These are phyloP conservation scores for Butyriboletus regius DNA, from an alignment of 1,284 basidiomycete genomes.

Conservation along the genomic window DNA sequence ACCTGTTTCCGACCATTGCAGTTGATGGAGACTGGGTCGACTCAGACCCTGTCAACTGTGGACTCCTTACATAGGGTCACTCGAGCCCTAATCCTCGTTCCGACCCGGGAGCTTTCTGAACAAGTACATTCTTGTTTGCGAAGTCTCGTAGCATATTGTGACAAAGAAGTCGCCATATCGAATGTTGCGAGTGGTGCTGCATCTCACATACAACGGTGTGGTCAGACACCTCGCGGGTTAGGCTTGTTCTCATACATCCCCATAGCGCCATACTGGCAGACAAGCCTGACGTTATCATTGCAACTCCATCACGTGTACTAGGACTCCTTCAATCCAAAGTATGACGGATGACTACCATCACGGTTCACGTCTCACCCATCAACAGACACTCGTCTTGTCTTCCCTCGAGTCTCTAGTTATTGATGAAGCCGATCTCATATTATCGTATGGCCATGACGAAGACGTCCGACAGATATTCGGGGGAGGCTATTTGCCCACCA, in stretches of 20 bases:
- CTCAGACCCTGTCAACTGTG: conserved; percentile 33
- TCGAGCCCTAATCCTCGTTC: conserved; percentile 81
- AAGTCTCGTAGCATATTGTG: conserved; percentile 65
- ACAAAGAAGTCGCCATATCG: conserved; percentile 64
- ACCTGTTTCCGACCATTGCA: background rate
- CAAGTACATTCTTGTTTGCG: conserved; percentile 76
- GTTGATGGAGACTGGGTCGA: background rate
- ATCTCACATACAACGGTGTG: conserved; percentile 70
- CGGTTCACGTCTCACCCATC: conserved; percentile 1
- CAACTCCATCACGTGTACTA: conserved; percentile 83
- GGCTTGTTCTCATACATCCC: conserved; percentile 1
- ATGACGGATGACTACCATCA: background rate
- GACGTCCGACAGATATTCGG: conserved; percentile 81
- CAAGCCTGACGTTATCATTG: conserved; percentile 84
- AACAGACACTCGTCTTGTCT: conserved; percentile 53
- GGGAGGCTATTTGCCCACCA: conserved; percentile 71
- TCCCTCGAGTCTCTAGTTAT: conserved; percentile 83
- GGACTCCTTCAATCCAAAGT: conserved; percentile 75
- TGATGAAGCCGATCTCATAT: conserved; percentile 95
- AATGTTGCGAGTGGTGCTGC: conserved; percentile 77
- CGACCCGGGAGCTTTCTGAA: conserved; percentile 87
- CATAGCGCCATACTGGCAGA: conserved; percentile 74
- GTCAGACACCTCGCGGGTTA: background rate
- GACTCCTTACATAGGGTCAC: conserved; percentile 54
- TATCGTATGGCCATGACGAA: conserved; percentile 94